Conservation (phyloP, 2,329 filamentous ascomycete genomes). For the Rhinocladiella mackenziei region DNA sequence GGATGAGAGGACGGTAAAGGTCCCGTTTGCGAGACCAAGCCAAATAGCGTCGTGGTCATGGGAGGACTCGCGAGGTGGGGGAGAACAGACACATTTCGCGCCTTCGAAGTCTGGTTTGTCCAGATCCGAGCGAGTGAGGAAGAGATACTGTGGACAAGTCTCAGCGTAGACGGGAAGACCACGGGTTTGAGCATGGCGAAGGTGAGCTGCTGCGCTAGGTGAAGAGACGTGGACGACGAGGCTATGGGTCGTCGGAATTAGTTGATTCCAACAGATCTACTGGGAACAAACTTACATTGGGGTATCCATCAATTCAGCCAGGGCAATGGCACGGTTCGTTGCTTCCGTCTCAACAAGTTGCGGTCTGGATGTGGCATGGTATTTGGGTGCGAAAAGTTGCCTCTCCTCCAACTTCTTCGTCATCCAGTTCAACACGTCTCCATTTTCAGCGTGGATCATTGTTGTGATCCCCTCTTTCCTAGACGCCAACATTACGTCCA, state of each 20-base stretch:
- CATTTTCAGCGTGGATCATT: constrained; percentile 50
- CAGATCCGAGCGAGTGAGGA: constrained; percentile 49
- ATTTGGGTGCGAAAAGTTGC: constrained; percentile 41
- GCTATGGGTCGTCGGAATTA: constrained; percentile 4
- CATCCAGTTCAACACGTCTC: constrained; percentile 45
- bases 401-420: constrained; percentile 41
- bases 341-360: constrained; percentile 49
- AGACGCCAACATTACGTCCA: constrained; percentile 49
- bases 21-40: constrained; percentile 51
- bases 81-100: constrained; percentile 54
- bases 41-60: constrained; percentile 52
- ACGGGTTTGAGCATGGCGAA: constrained; percentile 49
- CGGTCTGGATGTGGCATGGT: constrained; percentile 46
- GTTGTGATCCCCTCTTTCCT: constrained; percentile 46
- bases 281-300: constrained; percentile 38
- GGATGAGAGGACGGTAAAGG: constrained; percentile 52
- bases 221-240: constrained; percentile 53
- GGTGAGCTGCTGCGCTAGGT: constrained; percentile 46
- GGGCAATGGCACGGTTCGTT: constrained; percentile 44
- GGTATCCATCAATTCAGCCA: constrained; percentile 49
- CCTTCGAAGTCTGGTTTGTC: constrained; percentile 42
- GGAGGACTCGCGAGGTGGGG: constrained; percentile 47
- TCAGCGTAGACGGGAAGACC: constrained; percentile 54
- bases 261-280: neutral
- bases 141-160: constrained; percentile 58